Evolutionary conservation across 176 grass and related monocot species (phyloP).

Genomic region (Phoenix roebelenii): DNA sequence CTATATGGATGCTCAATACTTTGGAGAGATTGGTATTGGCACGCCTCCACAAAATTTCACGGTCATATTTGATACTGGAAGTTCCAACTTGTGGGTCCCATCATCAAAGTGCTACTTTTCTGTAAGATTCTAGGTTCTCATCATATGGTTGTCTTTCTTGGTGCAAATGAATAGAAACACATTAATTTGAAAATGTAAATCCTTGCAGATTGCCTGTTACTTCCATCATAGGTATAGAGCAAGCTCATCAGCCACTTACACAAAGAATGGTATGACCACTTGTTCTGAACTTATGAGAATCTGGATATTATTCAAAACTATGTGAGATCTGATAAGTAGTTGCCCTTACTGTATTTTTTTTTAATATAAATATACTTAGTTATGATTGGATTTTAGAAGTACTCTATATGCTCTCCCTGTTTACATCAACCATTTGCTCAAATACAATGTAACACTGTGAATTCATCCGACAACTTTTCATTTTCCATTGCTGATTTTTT

Average conservation of each 20-base stretch:
- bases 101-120: conserved; percentile 85
- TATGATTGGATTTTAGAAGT: no score
- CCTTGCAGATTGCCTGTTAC: conserved; percentile 71
- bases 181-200: not conserved
- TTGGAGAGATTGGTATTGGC: conserved; percentile 61
- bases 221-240: conserved; percentile 65
- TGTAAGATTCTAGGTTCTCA: conserved; percentile 25
- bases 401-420: no score
- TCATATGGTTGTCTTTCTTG: not conserved
- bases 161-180: not conserved
- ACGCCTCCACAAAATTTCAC: conserved; percentile 80
- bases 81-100: conserved; percentile 92
- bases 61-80: conserved; percentile 89
- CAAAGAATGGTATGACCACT: conserved; percentile 39
- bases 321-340: no score
- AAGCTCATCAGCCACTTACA: conserved; percentile 64
- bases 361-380: no score
- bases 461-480: no score
- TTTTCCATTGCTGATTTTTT: no score
- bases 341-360: no score
- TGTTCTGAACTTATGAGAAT: not conserved
- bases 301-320: no score
- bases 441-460: no score
- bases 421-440: no score
- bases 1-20: conserved; percentile 92